Evolutionary conservation across 805 yeast species (phyloP).

Genomic region (Zygotorulaspora danielsina): DNA sequence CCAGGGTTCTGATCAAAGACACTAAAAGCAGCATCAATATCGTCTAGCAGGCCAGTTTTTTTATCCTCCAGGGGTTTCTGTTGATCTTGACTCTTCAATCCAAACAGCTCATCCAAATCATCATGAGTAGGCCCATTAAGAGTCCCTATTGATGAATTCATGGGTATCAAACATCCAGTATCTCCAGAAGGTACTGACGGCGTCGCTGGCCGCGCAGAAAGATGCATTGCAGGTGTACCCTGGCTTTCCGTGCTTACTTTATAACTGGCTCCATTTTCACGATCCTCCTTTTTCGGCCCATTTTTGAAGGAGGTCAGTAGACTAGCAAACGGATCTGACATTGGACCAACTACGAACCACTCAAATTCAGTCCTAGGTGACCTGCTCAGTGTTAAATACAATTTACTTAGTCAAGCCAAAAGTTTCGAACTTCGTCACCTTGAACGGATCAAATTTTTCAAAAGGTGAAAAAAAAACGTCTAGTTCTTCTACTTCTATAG

Average conservation of each 20-base stretch:
- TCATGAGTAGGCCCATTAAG: no score
- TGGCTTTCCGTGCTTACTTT: no score
- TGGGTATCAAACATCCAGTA: no score
- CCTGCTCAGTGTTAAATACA: no score
- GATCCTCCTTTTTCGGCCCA: neutral
- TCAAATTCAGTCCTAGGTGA: no score
- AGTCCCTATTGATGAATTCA: no score
- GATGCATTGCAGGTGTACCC: no score
- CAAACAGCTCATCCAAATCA: conserved; percentile 25
- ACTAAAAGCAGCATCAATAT: conserved; percentile 25
- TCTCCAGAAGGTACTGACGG: no score
- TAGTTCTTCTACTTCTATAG: neutral
- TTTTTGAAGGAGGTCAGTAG: conserved; percentile 33
- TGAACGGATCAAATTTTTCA: neutral
- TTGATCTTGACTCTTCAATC: conserved; percentile 5
- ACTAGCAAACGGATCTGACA: conserved; percentile 43
- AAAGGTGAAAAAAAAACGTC: conserved; percentile 6
- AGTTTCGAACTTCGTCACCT: conserved; percentile 3
- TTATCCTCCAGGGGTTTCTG: neutral
- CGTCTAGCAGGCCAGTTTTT: conserved; percentile 9
- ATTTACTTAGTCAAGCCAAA: no score
- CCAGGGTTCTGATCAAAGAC: conserved; percentile 10
- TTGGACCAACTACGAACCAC: neutral
- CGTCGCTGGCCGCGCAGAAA: no score
- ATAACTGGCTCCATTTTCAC: neutral